Evolutionary conservation across 2,329 filamentous ascomycete species (phyloP), one percentile per base, ranked within the genome.

Genomic region (Capronia epimyces): DNA sequence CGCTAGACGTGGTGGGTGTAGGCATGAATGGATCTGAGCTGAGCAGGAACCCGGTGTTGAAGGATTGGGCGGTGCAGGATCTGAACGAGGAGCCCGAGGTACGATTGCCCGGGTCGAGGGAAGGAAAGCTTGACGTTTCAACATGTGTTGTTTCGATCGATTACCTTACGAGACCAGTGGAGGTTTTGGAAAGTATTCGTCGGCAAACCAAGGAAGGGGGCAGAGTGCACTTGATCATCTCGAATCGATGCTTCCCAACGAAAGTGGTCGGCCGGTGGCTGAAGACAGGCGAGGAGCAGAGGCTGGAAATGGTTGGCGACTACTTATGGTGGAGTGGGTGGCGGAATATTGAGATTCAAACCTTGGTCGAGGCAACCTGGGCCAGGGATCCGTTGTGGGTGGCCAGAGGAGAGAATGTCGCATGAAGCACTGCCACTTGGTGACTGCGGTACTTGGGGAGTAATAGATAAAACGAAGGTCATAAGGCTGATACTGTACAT

Each of bases 71-170:
- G 6, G 64, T 71, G 40, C 66, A 69, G 43, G 75, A 79, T 59
- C 58, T 79, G 45, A 79, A 79, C 43, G 58, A 50, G 27, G 47
- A 68, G 42, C 61, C 67, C 9, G 57, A 69, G 49, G 50, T 71
- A 21, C 47, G 39, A 24, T n/a, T 55, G 20, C 49, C 60, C 0
- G 53, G 56, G 2, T 34, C 41, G 20, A 15, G 16, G 7, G 44
- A 24, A 15, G 49, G 41, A 2, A 36, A 49, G 2, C 62, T 77
- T 1, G 73, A 77, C 57, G 69, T 71, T 0, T 67, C 72, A 2
- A 76, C 75, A 1, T 77, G 75, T 56, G 75, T 74, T 8, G 74
- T 79, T 1, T 72, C 68, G 3, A 73, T 77, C 2, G 75, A 79
- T 56, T 80, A 80, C 54, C 61, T 79, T 1, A 73, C 68, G 0